A percentile compares a stretch with the other conserved stretches of the same genome.
Conservation (phyloP, 805 yeast species). For the Spathaspora hagerdaliae region DNA sequence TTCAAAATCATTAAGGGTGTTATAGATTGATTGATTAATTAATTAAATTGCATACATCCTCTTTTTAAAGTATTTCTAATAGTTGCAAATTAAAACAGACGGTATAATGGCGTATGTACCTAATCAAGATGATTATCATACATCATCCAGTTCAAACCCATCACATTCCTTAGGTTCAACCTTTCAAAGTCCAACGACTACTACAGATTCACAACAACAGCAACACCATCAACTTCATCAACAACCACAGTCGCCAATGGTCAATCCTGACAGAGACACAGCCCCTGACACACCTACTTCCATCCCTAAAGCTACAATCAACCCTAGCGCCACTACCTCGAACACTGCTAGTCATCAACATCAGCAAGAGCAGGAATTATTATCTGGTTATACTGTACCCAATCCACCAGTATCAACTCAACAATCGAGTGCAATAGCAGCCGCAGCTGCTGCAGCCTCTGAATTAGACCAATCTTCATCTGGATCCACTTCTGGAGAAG, state of each 20-base stretch:
- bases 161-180: not conserved
- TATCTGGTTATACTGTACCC: constrained; percentile 35
- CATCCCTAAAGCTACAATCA: constrained; percentile 4
- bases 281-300: not conserved
- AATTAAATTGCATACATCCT: too few species aligned
- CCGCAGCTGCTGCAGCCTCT: constrained; percentile 12
- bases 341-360: constrained; percentile 39
- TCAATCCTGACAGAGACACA: not conserved
- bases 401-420: constrained; percentile 39
- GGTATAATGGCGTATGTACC: not conserved
- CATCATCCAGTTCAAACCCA: not conserved
- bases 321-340: constrained; percentile 15
- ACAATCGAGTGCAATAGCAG: constrained; percentile 23
- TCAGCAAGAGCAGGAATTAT: constrained; percentile 41
- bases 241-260: not conserved
- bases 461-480: not conserved
- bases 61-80: not conserved
- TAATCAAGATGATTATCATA: not conserved
- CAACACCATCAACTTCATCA: constrained; percentile 1
- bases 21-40: too few species aligned
- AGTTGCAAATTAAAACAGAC: not conserved
- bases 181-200: not conserved
- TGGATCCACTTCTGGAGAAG: constrained; percentile 6
- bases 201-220: not conserved
- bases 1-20: too few species aligned